Evolutionary conservation across 768 basidiomycete species (phyloP).

Genomic region (Rhodotorula graminis): DNA sequence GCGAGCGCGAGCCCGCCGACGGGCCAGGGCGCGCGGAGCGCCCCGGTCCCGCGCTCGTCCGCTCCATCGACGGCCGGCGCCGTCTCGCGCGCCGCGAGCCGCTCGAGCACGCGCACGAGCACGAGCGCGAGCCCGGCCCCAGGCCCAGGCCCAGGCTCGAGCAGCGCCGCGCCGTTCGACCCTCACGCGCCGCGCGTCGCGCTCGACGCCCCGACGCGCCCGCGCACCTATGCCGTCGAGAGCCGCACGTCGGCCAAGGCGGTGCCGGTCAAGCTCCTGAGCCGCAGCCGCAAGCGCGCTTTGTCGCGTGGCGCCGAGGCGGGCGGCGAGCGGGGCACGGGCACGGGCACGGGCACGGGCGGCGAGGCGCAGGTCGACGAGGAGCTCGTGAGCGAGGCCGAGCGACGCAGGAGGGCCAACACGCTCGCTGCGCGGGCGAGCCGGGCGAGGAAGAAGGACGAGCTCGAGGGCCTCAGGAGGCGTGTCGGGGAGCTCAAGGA

Average conservation of each 20-base stretch:
- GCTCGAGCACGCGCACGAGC: too few species aligned
- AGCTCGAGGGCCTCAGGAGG: neutral
- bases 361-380: neutral
- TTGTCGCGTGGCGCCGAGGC: too few species aligned
- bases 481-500: neutral
- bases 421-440: conserved; percentile 23
- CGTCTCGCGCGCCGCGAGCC: too few species aligned
- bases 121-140: too few species aligned
- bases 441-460: conserved; percentile 3
- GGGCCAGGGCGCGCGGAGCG: too few species aligned
- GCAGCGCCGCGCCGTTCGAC: neutral
- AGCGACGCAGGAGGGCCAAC: neutral
- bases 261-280: neutral
- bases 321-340: too few species aligned
- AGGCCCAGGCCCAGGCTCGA: too few species aligned
- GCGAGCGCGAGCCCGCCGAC: too few species aligned
- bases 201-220: conserved; percentile 6
- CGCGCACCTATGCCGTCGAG: neutral
- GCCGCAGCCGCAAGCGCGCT: neutral
- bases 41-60: too few species aligned
- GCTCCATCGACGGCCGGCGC: too few species aligned
- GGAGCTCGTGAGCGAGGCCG: neutral
- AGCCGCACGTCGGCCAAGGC: conserved; percentile 3
- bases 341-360: too few species aligned
- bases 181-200: neutral